phyloP scores from a whole-genome alignment of 805 yeast species.

The Pichia pseudocactophila region DNA sequence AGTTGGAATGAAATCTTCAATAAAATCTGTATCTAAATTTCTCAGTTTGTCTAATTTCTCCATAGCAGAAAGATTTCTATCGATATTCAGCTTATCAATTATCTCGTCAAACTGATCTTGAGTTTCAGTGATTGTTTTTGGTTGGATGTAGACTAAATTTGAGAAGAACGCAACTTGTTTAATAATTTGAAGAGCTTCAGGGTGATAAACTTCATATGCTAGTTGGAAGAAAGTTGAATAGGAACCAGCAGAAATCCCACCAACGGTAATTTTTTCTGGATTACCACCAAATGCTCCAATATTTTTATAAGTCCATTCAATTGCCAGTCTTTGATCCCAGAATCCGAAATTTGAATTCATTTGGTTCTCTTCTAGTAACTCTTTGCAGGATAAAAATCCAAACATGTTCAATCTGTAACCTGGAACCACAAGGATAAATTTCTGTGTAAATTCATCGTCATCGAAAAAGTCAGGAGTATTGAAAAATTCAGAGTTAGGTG shows the following conservation, averaged over 20 bases:
- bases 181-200: slow-evolving; percentile 31
- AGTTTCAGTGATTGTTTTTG: slow-evolving; percentile 29
- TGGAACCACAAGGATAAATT: slow-evolving; percentile 30
- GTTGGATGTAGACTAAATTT: slow-evolving; percentile 31
- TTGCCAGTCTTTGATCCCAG: slow-evolving; percentile 39
- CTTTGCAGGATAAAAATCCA: slow-evolving; percentile 31
- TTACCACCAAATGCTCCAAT: slow-evolving; percentile 41
- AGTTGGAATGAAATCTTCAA: slow-evolving; percentile 18
- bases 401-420: slow-evolving; percentile 35
- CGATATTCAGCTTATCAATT: slow-evolving; percentile 18
- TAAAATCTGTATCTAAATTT: slow-evolving; percentile 12
- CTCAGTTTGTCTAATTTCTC: slow-evolving; percentile 10
- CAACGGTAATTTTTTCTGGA: slow-evolving; percentile 31
- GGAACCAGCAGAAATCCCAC: slow-evolving; percentile 42
- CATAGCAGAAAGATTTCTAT: slow-evolving; percentile 6
- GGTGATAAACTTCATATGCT: slow-evolving; percentile 35
- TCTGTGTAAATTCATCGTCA: slow-evolving; percentile 23
- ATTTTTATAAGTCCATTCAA: slow-evolving; percentile 37
- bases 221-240: slow-evolving; percentile 34
- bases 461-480: slow-evolving; percentile 21
- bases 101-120: slow-evolving; percentile 32
- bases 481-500: slow-evolving; percentile 21
- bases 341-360: slow-evolving; percentile 29
- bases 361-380: slow-evolving; percentile 29
- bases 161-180: slow-evolving; percentile 30